Conservation (phyloP, 1,284 basidiomycete genomes). For the Sporisorium exsertum region DNA sequence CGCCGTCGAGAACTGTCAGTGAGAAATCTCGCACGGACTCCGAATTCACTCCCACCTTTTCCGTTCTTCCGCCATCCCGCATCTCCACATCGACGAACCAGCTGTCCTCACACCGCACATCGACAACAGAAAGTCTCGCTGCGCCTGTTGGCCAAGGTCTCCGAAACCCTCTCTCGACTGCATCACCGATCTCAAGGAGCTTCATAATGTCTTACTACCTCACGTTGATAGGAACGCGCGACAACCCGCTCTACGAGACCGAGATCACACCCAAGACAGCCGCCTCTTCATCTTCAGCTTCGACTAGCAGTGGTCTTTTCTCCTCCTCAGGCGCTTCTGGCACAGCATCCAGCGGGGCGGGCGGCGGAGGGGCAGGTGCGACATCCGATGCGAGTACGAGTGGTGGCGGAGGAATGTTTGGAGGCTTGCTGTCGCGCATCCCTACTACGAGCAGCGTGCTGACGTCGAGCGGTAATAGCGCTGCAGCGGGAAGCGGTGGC, state of each 20-base stretch:
- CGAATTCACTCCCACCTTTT: background rate
- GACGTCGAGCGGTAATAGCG: background rate
- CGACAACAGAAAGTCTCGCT: background rate
- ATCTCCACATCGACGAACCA: background rate
- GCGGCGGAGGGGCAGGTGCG: background rate
- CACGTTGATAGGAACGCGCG: conserved; percentile 63
- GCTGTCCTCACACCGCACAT: background rate
- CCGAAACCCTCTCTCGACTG: background rate
- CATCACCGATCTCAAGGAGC: background rate
- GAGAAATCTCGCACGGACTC: background rate
- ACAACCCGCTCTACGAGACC: conserved; percentile 67
- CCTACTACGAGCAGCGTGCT: conserved; percentile 14
- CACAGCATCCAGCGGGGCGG: background rate
- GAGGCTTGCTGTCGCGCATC: conserved; percentile 32
- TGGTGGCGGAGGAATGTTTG: conserved; percentile 32
- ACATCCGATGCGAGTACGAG: background rate
- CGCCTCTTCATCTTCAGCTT: conserved; percentile 19
- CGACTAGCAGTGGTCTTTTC: conserved; percentile 2
- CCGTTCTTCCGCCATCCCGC: conserved; percentile 2
- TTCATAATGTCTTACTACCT: conserved; percentile 63
- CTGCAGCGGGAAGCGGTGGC: background rate
- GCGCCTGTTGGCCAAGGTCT: background rate
- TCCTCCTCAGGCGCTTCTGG: background rate
- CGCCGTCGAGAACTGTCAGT: background rate
- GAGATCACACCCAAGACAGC: conserved; percentile 59